A percentile compares a stretch with the other conserved stretches of the same genome.
Evolutionary conservation across 306 rosid genomes (phyloP).

Genomic region (Sicyos edulis): DNA sequence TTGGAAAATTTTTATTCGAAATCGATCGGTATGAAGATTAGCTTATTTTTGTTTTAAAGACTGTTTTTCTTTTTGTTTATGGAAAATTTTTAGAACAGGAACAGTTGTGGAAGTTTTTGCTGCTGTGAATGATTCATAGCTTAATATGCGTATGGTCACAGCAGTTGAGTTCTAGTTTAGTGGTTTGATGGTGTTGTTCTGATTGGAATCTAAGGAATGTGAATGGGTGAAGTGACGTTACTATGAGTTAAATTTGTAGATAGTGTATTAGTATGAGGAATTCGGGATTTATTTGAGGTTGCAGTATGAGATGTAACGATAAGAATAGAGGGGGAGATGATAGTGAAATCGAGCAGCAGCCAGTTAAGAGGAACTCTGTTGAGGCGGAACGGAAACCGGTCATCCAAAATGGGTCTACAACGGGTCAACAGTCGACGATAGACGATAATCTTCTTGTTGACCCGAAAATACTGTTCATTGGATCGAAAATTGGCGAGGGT

Average conservation of each 20-base stretch:
- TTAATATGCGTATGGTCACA: no score
- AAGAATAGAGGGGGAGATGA: constrained; percentile 41
- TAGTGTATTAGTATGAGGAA: constrained; percentile 41
- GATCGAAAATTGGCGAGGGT: constrained; percentile 86
- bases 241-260: constrained; percentile 16
- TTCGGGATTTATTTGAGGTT: constrained; percentile 59
- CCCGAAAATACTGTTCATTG: constrained; percentile 77
- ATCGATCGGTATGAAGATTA: constrained; percentile 23
- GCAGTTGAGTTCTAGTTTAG: constrained; percentile 29
- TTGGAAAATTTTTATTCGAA: constrained; percentile 8
- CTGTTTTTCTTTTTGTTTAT: constrained; percentile 18
- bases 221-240: constrained; percentile 17
- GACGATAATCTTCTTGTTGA: constrained; percentile 86
- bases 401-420: constrained; percentile 42
- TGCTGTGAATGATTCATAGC: constrained; percentile 32
- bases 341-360: constrained; percentile 33
- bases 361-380: constrained; percentile 29
- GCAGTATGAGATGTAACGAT: constrained; percentile 71
- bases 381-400: constrained; percentile 36
- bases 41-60: neutral
- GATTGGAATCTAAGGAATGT: constrained; percentile 23
- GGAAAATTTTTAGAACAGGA: neutral
- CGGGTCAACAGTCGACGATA: constrained; percentile 45
- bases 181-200: constrained; percentile 21
- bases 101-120: neutral